These are phyloP conservation scores for Xylaria multiplex DNA, from an alignment of 2,329 filamentous ascomycete genomes.

Conservation along the genomic window DNA sequence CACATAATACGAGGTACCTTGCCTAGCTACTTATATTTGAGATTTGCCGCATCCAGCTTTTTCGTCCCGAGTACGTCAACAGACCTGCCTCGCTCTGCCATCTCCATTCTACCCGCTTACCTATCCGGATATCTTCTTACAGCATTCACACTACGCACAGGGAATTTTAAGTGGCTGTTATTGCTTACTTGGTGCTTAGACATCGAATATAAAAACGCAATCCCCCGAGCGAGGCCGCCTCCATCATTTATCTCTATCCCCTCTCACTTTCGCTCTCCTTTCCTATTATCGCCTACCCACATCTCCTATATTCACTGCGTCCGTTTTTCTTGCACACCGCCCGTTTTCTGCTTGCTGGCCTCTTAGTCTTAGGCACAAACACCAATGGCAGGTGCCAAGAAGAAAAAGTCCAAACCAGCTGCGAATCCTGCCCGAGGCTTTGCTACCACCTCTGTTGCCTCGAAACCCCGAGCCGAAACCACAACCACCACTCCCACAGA, in stretches of 20 bases:
- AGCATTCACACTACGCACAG: too few relatives aligned
- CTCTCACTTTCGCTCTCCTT: neutral
- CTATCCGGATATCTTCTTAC: neutral
- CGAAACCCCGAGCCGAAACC: slow-evolving; percentile 75
- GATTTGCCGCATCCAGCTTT: neutral
- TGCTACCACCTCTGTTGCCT: slow-evolving; percentile 91
- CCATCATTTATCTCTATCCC: neutral
- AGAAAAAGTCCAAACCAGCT: slow-evolving; percentile 92
- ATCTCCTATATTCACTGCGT: neutral
- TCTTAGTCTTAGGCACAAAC: neutral
- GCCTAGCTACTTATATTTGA: neutral
- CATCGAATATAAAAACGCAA: neutral
- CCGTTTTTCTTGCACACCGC: neutral
- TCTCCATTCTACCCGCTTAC: too few relatives aligned
- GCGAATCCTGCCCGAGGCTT: slow-evolving; percentile 92
- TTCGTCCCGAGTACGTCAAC: neutral
- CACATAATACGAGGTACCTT: neutral
- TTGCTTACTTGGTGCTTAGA: neutral
- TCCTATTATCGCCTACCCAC: too few relatives aligned
- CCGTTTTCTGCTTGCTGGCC: neutral
- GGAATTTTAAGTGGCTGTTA: neutral
- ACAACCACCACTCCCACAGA: slow-evolving; percentile 38
- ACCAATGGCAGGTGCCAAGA: slow-evolving; percentile 73
- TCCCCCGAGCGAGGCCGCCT: neutral
- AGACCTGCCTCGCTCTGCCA: neutral